Evolutionary conservation across 148 eudicot species (phyloP).

Genomic region (Rhododendron ferrugineum): DNA sequence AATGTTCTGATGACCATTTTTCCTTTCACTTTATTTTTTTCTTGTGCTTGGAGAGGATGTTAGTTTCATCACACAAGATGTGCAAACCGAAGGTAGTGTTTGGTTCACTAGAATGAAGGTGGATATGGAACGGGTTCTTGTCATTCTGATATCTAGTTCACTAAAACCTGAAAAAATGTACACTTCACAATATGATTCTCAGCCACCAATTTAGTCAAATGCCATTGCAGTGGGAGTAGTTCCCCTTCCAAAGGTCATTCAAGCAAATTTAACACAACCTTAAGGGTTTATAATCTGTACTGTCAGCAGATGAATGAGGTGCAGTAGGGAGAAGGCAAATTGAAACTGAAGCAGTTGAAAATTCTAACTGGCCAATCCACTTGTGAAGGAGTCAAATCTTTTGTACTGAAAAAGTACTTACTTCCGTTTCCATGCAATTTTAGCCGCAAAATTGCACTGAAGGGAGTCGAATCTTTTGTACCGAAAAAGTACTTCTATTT

Average conservation of each 20-base stretch:
- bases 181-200: not conserved
- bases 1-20: slow-evolving; percentile 1
- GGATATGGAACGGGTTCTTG: not conserved
- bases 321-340: not conserved
- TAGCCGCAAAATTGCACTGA: no score
- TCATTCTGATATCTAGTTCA: not conserved
- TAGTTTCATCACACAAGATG: not conserved
- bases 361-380: not conserved
- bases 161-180: not conserved
- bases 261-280: not conserved
- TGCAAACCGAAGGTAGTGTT: not conserved
- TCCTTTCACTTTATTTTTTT: not conserved
- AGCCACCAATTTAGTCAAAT: not conserved
- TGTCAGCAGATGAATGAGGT: not conserved
- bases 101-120: not conserved
- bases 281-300: not conserved
- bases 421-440: no score
- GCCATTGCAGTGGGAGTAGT: not conserved
- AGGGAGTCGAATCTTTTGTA: no score
- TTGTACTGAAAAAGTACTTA: no score
- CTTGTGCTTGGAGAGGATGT: not conserved
- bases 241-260: not conserved
- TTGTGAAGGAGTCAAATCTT: not conserved
- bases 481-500: no score
- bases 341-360: not conserved